These are phyloP conservation scores for Oropetium thomaeum DNA, from an alignment of 176 grass and related monocot species.

Conservation along the genomic window DNA sequence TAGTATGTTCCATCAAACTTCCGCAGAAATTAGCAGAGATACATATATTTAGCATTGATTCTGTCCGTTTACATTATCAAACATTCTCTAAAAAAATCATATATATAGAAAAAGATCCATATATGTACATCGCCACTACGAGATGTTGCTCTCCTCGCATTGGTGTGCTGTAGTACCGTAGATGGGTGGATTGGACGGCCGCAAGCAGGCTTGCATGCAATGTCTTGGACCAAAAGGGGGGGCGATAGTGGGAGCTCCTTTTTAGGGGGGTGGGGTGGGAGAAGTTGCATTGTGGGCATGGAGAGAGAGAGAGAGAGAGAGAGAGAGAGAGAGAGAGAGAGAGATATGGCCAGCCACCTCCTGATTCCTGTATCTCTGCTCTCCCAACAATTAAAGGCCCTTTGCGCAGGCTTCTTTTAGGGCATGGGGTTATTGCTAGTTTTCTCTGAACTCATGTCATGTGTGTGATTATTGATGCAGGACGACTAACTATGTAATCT, in stretches of 20 bases:
- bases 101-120: not conserved
- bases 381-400: slow-evolving; percentile 12
- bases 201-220: slow-evolving; percentile 8
- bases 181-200: slow-evolving; percentile 27
- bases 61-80: not conserved
- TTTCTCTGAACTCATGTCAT: slow-evolving; percentile 26
- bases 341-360: slow-evolving; percentile 9
- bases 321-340: slow-evolving; percentile 45
- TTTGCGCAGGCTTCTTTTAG: slow-evolving; percentile 44
- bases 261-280: slow-evolving; percentile 53
- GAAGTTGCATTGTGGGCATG: slow-evolving; percentile 31
- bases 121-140: not conserved
- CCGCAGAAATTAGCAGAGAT: not conserved
- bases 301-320: slow-evolving; percentile 30
- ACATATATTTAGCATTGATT: not conserved
- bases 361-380: slow-evolving; percentile 28
- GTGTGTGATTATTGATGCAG: slow-evolving; percentile 16
- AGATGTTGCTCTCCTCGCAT: slow-evolving; percentile 6
- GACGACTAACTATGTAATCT: not conserved
- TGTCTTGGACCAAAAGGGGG: slow-evolving; percentile 48
- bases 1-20: not conserved
- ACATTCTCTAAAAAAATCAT: no score
- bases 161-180: slow-evolving; percentile 11
- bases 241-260: slow-evolving; percentile 87
- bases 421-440: slow-evolving; percentile 37